phyloP scores from a whole-genome alignment of 495 filamentous ascomycete genomes.

The Daldinia bambusicola region DNA sequence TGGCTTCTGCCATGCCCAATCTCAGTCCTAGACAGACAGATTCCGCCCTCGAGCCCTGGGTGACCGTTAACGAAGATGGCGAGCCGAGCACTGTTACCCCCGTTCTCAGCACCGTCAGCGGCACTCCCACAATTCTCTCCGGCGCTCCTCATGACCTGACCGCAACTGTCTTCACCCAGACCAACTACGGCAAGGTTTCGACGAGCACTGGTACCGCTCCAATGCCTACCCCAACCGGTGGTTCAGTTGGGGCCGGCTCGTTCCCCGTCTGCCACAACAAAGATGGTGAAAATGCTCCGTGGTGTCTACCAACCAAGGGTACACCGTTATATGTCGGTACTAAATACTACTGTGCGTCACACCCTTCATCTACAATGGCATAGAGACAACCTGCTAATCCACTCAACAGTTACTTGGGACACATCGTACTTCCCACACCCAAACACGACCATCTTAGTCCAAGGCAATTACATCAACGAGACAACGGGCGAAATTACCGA shows the following conservation, averaged over 20 bases:
- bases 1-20: conserved; percentile 32
- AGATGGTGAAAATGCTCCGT: conserved; percentile 52
- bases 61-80: conserved; percentile 54
- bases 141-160: conserved; percentile 55
- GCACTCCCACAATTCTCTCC: conserved; percentile 52
- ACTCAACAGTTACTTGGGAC: conserved; percentile 57
- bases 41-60: conserved; percentile 49
- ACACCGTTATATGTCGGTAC: conserved; percentile 47
- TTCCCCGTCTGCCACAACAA: conserved; percentile 53
- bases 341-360: conserved; percentile 53
- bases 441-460: conserved; percentile 51
- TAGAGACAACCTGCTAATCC: conserved; percentile 14
- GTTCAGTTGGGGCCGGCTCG: conserved; percentile 44
- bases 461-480: conserved; percentile 52
- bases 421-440: conserved; percentile 51
- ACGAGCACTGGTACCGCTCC: conserved; percentile 48
- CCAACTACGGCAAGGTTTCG: conserved; percentile 43
- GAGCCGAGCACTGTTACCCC: conserved; percentile 53
- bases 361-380: background rate
- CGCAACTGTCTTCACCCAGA: conserved; percentile 54
- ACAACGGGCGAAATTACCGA: conserved; percentile 46
- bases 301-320: conserved; percentile 52
- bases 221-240: conserved; percentile 46
- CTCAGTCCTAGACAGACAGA: conserved; percentile 41
- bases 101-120: conserved; percentile 51